Evolutionary conservation across 140 eudicot genomes (phyloP), one percentile per base, ranked within the genome.

Genomic region (Oenanthe javanica): DNA sequence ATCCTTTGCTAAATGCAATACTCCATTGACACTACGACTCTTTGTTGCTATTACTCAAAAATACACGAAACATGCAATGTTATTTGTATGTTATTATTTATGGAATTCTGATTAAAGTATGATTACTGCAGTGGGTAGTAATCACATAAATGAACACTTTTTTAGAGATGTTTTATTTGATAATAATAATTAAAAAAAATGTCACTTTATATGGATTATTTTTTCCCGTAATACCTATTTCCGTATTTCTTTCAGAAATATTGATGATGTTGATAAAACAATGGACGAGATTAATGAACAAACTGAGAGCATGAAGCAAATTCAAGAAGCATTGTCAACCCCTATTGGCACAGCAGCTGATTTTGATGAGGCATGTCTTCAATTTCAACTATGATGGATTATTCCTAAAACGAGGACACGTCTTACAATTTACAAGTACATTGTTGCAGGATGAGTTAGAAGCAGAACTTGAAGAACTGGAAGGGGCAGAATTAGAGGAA

Each of bases 181-280:
- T 71, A 45, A 61, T 27, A n/a, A 31, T 64, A 4, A 16, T 42
- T 27, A 12, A 4, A 9, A 9, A 10, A 61, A 61, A 23, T n/a
- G 36, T 61, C 38, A 61, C 38, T 4, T 43, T 43, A 43, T 43
- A 5, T 66, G 40, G 45, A 66, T 64, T 16, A 25, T 64, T 64
- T 25, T 31, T 31, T 31, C 36, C 36, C 36, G 36, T 31, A 31
- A 31, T 31, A 31, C 48, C 72, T 70, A 27, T 80, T 12, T 43
- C 27, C 16, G 13, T 50, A 46, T 31, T 38, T 76, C 12, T 46
- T 79, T 67, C 84, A 84, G 86, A 48, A 80, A 84, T 76, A 84
- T 84, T 80, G 84, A 84, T 67, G 86, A 84, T 76, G 86, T 84
- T 8, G 86, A 84, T 61, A 84, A 84, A 71, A 84, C 86, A 42